Evolutionary conservation across 495 filamentous ascomycete genomes (phyloP).

Genomic region (Neurospora sp.): DNA sequence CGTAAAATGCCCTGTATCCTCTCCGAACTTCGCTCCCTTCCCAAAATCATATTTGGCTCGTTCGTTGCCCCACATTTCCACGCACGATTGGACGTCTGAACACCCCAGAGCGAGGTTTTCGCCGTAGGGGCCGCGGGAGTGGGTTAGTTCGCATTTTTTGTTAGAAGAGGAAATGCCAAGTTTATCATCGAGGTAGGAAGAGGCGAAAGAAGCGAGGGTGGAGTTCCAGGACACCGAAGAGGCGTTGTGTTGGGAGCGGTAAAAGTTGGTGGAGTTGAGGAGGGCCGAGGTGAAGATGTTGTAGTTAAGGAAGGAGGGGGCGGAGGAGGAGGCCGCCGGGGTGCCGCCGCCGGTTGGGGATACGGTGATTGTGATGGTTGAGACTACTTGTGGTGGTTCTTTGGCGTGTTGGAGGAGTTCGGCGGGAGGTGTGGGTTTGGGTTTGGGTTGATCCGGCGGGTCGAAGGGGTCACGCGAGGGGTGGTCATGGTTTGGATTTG

Average conservation of each 20-base stretch:
- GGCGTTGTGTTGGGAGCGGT: constrained; percentile 56
- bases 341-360: constrained; percentile 13
- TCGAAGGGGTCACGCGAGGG: too few relatives aligned
- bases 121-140: constrained; percentile 59
- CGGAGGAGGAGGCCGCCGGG: constrained; percentile 15
- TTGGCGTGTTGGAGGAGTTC: background rate
- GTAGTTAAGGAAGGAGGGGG: constrained; percentile 37
- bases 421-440: background rate
- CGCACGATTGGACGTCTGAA: constrained; percentile 42
- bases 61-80: constrained; percentile 64
- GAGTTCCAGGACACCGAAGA: constrained; percentile 53
- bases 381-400: background rate
- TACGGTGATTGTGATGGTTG: constrained; percentile 17
- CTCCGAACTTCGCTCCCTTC: constrained; percentile 41
- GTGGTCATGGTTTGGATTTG: too few relatives aligned
- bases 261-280: constrained; percentile 57
- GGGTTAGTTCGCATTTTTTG: constrained; percentile 47
- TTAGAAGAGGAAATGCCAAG: background rate
- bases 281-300: constrained; percentile 44
- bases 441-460: background rate
- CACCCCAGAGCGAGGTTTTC: constrained; percentile 72
- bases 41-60: constrained; percentile 46
- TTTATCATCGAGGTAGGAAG: constrained; percentile 15
- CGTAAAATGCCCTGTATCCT: constrained; percentile 74
- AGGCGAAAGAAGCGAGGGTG: constrained; percentile 47